phyloP scores from a whole-genome alignment of 345 rosid species.

The Heritiera littoralis region DNA sequence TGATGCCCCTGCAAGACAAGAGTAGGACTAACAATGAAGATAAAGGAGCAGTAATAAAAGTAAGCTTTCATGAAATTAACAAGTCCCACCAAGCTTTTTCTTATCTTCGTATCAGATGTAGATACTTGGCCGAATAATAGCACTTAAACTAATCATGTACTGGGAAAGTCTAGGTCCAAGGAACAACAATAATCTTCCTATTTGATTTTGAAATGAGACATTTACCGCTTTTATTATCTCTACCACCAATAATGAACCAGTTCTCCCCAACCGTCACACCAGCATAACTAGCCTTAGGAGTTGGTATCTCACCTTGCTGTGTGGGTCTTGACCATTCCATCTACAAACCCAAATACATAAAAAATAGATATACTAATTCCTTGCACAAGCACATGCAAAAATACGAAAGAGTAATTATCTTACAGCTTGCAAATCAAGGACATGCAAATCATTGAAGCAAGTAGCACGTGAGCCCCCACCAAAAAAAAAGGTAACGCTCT shows the following conservation, averaged over 20 bases:
- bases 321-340: conserved; percentile 99
- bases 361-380: conserved; percentile 22
- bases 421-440: conserved; percentile 94
- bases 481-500: conserved; percentile 90
- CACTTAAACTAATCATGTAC: background rate
- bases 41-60: conserved; percentile 2
- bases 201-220: conserved; percentile 24
- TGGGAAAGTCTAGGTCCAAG: background rate
- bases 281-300: conserved; percentile 96
- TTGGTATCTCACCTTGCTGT: conserved; percentile 89
- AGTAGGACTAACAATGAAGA: conserved; percentile 23
- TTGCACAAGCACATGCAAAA: conserved; percentile 12
- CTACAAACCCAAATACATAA: conserved; percentile 41
- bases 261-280: conserved; percentile 94
- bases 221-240: conserved; percentile 94
- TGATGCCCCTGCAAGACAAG: conserved; percentile 68
- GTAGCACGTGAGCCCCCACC: conserved; percentile 91
- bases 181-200: background rate
- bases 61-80: background rate
- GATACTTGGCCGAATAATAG: background rate
- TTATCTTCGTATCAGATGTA: no score
- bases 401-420: conserved; percentile 37
- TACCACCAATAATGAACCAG: conserved; percentile 99
- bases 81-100: conserved; percentile 13
- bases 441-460: conserved; percentile 93